phyloP scores from a whole-genome alignment of 495 filamentous ascomycete genomes.

The Penicillium coprophilum region DNA sequence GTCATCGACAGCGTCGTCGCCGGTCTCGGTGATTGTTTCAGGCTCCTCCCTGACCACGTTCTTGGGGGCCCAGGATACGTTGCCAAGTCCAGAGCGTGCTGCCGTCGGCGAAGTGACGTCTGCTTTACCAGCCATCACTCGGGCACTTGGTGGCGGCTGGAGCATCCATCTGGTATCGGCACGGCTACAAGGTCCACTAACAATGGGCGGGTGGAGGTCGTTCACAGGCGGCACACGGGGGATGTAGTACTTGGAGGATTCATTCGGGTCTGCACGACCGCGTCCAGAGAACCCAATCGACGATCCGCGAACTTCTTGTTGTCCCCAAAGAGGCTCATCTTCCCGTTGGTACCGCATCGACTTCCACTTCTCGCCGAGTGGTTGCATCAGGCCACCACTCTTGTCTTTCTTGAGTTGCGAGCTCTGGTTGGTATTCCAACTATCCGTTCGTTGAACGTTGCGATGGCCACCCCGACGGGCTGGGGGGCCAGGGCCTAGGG shows the following conservation, averaged over 20 bases:
- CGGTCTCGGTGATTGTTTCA: constrained; percentile 7
- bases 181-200: constrained; percentile 67
- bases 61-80: constrained; percentile 14
- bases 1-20: constrained; percentile 13
- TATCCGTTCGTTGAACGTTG: constrained; percentile 48
- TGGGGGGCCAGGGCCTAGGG: constrained; percentile 70
- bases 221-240: constrained; percentile 78
- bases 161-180: constrained; percentile 85
- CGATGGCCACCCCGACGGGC: constrained; percentile 54
- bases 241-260: constrained; percentile 58
- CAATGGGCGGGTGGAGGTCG: constrained; percentile 82
- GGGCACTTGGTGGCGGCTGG: constrained; percentile 79
- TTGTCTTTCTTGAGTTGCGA: constrained; percentile 35
- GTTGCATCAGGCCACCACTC: constrained; percentile 31
- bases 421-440: constrained; percentile 44
- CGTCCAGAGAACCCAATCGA: constrained; percentile 55
- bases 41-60: constrained; percentile 3
- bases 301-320: constrained; percentile 46
- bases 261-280: constrained; percentile 38
- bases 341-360: constrained; percentile 75
- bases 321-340: constrained; percentile 81
- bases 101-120: constrained; percentile 41
- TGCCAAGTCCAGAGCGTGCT: constrained; percentile 13
- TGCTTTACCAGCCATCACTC: constrained; percentile 82
- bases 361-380: constrained; percentile 64